These are phyloP conservation scores for Aspergillus nomiae DNA, from an alignment of 2,329 filamentous ascomycete species.

Conservation along the genomic window DNA sequence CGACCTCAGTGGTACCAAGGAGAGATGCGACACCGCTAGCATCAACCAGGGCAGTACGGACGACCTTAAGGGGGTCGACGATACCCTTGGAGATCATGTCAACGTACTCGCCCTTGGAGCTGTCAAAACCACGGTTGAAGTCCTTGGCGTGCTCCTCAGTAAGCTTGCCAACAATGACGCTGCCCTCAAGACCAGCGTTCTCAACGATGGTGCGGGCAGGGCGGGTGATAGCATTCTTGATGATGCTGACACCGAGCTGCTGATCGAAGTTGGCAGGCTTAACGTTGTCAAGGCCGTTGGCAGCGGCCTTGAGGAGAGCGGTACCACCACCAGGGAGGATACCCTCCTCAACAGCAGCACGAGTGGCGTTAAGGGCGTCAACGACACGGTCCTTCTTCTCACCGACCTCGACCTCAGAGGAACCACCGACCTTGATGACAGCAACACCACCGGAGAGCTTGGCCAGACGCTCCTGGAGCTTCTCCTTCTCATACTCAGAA, in stretches of 20 bases:
- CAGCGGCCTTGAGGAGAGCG: conserved; percentile 93
- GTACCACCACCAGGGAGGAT: conserved; percentile 98
- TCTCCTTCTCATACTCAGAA: conserved; percentile 99
- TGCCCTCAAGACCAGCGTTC: conserved; percentile 95
- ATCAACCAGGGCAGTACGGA: conserved; percentile 92
- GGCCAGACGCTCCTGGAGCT: conserved; percentile 98
- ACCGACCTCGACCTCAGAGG: conserved; percentile 96
- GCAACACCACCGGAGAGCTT: conserved; percentile 99
- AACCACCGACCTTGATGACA: conserved; percentile 98
- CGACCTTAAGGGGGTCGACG: conserved; percentile 98
- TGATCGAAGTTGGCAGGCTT: conserved; percentile 98
- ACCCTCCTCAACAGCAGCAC: conserved; percentile 97
- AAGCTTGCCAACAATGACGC: conserved; percentile 96
- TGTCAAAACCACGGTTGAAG: conserved; percentile 99
- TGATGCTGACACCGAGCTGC: conserved; percentile 94
- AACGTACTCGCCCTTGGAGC: conserved; percentile 94
- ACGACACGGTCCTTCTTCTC: conserved; percentile 99
- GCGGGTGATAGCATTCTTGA: conserved; percentile 97
- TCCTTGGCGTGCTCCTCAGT: conserved; percentile 87
- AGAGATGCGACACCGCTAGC: conserved; percentile 95
- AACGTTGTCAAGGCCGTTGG: conserved; percentile 78
- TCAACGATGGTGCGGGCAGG: conserved; percentile 95
- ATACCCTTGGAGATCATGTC: conserved; percentile 98
- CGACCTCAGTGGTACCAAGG: conserved; percentile 96
- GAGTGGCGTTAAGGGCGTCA: conserved; percentile 95